A percentile compares a stretch with the other conserved stretches of the same genome.
phyloP scores from a whole-genome alignment of 306 rosid genomes.

The Cercis canadensis region DNA sequence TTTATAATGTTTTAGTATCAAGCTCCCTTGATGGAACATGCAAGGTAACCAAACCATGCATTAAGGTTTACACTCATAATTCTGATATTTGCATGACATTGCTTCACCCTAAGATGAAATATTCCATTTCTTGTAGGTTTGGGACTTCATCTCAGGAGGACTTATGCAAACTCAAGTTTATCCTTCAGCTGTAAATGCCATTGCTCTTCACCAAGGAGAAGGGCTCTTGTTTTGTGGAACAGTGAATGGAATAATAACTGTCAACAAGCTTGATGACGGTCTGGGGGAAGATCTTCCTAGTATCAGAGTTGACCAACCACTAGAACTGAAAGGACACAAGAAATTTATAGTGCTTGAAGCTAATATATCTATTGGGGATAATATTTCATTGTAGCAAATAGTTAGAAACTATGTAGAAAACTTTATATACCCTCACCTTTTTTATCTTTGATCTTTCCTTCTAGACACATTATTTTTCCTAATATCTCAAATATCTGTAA shows the following conservation, averaged over 20 bases:
- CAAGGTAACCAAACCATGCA: slow-evolving; percentile 56
- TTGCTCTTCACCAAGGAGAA: slow-evolving; percentile 57
- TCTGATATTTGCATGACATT: no score
- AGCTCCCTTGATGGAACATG: slow-evolving; percentile 80
- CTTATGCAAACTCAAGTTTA: slow-evolving; percentile 55
- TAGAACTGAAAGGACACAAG: slow-evolving; percentile 72
- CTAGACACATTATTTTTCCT: no score
- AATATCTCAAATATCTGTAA: slow-evolving; percentile 1
- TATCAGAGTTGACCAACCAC: slow-evolving; percentile 36
- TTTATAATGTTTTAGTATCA: slow-evolving; percentile 49
- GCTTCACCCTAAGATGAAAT: slow-evolving; percentile 6
- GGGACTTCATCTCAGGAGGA: slow-evolving; percentile 66
- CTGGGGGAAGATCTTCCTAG: slow-evolving; percentile 40
- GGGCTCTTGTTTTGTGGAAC: slow-evolving; percentile 63
- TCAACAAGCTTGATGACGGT: slow-evolving; percentile 50
- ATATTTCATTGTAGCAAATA: no score
- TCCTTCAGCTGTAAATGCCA: slow-evolving; percentile 54
- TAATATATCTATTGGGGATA: no score
- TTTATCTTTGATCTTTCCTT: no score
- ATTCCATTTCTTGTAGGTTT: slow-evolving; percentile 50
- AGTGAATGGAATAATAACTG: slow-evolving; percentile 61
- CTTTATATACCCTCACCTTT: no score
- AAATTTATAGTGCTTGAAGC: slow-evolving; percentile 48
- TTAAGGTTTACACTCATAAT: background rate
- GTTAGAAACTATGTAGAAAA: no score